Percentiles rank a stretch among this genome's conserved stretches.
Evolutionary conservation across 75 land plant genomes (phyloP).

Genomic region (Chamaecyparis obtusa): DNA sequence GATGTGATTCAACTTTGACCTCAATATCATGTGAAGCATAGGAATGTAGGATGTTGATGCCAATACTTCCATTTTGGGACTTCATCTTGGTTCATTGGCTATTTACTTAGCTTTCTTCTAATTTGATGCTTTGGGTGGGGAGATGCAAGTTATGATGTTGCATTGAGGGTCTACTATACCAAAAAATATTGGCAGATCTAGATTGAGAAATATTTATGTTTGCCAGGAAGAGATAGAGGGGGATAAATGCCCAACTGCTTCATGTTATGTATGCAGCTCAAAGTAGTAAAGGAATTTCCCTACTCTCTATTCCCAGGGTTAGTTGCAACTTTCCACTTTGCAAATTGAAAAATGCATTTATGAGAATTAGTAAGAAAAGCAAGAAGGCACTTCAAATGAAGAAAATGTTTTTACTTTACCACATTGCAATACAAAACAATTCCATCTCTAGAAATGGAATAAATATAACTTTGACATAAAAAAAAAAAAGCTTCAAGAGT

Average conservation of each 20-base stretch:
- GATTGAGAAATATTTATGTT: neutral
- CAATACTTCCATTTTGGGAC: neutral
- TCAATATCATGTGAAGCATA: neutral
- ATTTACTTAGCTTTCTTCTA: too few species aligned
- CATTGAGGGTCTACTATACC: neutral
- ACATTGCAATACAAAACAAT: neutral
- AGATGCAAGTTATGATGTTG: neutral
- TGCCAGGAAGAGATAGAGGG: neutral
- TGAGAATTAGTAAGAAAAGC: neutral
- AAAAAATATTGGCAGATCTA: neutral
- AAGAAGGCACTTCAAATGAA: neutral
- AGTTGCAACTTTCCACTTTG: too few species aligned
- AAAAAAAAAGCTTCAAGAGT: constrained; percentile 65
- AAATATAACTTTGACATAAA: neutral
- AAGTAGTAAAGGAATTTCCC: neutral
- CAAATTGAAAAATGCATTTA: neutral
- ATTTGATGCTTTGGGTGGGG: too few species aligned
- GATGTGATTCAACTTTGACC: neutral
- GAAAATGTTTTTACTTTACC: neutral
- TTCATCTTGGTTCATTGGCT: neutral
- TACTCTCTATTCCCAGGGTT: neutral
- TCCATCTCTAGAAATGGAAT: neutral
- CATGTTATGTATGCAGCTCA: neutral
- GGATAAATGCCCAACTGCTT: neutral
- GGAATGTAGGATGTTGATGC: neutral